A percentile compares a stretch with the other conserved stretches of the same genome.
Conservation (phyloP, 2,329 filamentous ascomycete genomes). For the Venturia effusa region DNA sequence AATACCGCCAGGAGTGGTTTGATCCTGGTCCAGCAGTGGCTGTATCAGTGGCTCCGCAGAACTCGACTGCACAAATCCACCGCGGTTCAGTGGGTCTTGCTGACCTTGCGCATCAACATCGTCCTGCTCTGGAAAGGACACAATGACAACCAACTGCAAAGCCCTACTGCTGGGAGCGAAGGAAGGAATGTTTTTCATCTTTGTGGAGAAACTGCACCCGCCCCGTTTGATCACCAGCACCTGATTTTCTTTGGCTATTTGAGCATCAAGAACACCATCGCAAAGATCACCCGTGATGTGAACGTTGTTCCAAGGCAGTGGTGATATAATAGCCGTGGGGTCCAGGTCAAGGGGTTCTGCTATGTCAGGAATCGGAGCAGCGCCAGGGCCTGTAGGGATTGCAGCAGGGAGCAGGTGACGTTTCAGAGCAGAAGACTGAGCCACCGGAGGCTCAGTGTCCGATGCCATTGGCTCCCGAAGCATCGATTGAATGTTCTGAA, state of each 20-base stretch:
- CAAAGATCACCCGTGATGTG: constrained; percentile 62
- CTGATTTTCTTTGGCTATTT: constrained; percentile 49
- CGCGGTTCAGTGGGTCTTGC: constrained; percentile 5
- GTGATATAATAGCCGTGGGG: constrained; percentile 26
- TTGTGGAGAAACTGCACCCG: constrained; percentile 72
- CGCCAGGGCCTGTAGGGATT: constrained; percentile 49
- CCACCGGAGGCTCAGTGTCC: not conserved
- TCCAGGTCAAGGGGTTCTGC: constrained; percentile 39
- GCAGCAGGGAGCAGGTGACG: constrained; percentile 36
- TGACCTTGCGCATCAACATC: constrained; percentile 18
- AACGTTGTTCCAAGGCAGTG: constrained; percentile 57
- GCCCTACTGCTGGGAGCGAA: constrained; percentile 51
- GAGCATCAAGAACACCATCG: constrained; percentile 40
- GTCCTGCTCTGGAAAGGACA: constrained; percentile 39
- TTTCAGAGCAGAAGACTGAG: constrained; percentile 13
- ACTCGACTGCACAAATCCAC: constrained; percentile 2
- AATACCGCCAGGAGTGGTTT: constrained; percentile 60
- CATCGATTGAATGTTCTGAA: constrained; percentile 26
- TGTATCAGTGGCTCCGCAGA: constrained; percentile 33
- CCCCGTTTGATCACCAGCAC: constrained; percentile 75
- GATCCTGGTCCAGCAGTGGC: constrained; percentile 66
- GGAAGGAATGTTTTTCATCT: constrained; percentile 74
- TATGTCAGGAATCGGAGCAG: constrained; percentile 59
- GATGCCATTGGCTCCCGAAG: constrained; percentile 17
- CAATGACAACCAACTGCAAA: constrained; percentile 72